These are phyloP conservation scores for Penicillium hesseltinei DNA, from an alignment of 2,329 filamentous ascomycete species.

Conservation along the genomic window DNA sequence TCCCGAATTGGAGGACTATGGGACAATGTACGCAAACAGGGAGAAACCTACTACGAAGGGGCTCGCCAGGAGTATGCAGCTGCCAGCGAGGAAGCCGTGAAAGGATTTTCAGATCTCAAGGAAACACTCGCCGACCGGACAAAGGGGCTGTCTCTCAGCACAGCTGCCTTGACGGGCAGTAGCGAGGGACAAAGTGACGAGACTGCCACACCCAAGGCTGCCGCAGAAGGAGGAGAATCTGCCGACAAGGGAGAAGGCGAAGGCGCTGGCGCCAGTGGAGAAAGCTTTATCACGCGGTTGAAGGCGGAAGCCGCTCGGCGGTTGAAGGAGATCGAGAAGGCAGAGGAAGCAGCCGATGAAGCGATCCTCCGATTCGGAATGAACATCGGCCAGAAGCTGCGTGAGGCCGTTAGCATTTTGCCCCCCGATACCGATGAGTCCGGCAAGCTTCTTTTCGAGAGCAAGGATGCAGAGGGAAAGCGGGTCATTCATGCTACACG, in stretches of 20 bases:
- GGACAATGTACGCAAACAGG: slow-evolving; percentile 90
- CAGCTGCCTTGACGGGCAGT: slow-evolving; percentile 25
- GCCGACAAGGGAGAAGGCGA: slow-evolving; percentile 19
- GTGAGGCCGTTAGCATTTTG: slow-evolving; percentile 84
- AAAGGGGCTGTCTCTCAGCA: slow-evolving; percentile 66
- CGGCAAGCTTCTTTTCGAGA: slow-evolving; percentile 81
- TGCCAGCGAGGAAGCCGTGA: slow-evolving; percentile 76
- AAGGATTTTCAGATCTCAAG: slow-evolving; percentile 71
- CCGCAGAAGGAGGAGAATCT: slow-evolving; percentile 19
- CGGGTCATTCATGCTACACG: slow-evolving; percentile 91
- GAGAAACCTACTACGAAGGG: slow-evolving; percentile 83
- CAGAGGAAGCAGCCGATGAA: slow-evolving; percentile 94
- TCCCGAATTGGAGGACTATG: slow-evolving; percentile 83
- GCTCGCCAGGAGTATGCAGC: slow-evolving; percentile 76
- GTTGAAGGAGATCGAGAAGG: slow-evolving; percentile 82
- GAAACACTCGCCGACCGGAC: slow-evolving; percentile 70
- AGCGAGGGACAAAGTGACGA: slow-evolving; percentile 31
- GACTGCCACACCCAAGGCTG: slow-evolving; percentile 28
- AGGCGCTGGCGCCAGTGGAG: slow-evolving; percentile 43
- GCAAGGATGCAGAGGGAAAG: slow-evolving; percentile 84
- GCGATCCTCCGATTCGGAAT: slow-evolving; percentile 87
- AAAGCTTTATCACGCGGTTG: slow-evolving; percentile 72
- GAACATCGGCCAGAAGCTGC: slow-evolving; percentile 84
- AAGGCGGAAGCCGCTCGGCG: slow-evolving; percentile 75
- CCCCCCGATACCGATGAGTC: slow-evolving; percentile 60